phyloP scores from a whole-genome alignment of 2,329 filamentous ascomycete species.

The Xylariaceae sp. region DNA sequence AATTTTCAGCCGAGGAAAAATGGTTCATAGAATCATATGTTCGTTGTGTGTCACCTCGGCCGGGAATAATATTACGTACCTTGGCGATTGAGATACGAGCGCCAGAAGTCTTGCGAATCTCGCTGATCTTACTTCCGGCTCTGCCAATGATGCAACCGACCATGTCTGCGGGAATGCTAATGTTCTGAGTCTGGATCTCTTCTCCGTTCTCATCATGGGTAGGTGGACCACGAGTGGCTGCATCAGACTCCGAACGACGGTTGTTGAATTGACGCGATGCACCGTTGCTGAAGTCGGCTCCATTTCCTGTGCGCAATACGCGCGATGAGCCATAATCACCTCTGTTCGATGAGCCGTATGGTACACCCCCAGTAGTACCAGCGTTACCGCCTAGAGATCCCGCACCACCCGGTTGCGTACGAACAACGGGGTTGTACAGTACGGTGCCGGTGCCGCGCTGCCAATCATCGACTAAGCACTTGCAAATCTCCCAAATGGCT shows the following conservation, averaged over 20 bases:
- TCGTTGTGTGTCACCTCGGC: neutral
- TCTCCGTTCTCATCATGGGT: conserved; percentile 94
- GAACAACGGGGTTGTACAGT: conserved; percentile 92
- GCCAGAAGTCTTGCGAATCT: conserved; percentile 94
- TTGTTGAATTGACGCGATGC: conserved; percentile 64
- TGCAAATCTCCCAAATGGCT: conserved; percentile 97
- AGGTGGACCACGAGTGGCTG: conserved; percentile 72
- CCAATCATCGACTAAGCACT: conserved; percentile 96
- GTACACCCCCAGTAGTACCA: conserved; percentile 40
- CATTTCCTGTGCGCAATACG: conserved; percentile 93
- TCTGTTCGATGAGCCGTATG: conserved; percentile 43
- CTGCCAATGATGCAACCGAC: conserved; percentile 98
- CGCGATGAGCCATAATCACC: conserved; percentile 60
- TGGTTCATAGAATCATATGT: neutral
- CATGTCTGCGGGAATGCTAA: conserved; percentile 99
- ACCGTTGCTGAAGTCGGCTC: conserved; percentile 92
- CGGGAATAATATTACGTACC: conserved; percentile 42
- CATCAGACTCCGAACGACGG: conserved; percentile 80
- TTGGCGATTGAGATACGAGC: conserved; percentile 98
- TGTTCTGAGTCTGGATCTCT: conserved; percentile 97
- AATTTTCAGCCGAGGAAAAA: neutral
- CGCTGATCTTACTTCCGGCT: conserved; percentile 93
- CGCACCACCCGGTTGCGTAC: conserved; percentile 66
- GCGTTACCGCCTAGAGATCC: conserved; percentile 31
- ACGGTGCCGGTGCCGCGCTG: conserved; percentile 95